Base-by-base conservation (phyloP, 176 grass and related monocot species). In the Rhynchospora tenuis region DNA sequence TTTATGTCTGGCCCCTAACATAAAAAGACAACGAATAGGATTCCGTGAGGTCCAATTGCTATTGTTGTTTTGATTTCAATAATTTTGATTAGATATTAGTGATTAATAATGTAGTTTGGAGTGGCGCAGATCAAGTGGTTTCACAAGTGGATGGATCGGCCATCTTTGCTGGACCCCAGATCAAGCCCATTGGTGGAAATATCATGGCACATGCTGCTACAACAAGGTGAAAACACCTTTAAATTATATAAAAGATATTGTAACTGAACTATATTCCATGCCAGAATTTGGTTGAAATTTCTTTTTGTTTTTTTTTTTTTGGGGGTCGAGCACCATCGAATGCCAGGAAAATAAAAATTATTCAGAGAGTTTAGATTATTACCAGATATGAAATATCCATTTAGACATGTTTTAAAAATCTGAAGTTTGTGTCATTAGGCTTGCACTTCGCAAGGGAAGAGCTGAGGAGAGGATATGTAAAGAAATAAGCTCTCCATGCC, bases 131-230 rank as follows among this genome's bases (percentile, higher is more conserved):
- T 95, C 89, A 95, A 91, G 96, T 98, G n/a, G 93, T 95, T 56
- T 92, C 96, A 24, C 93, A 98, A 93, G 96, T 95, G 84, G 96
- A 98, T 91, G 96, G 96, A 5, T 95, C 91, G 67, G 93, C 93
- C 31, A 89, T 98, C 64, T 98, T 98, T 88, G 91, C 96, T 1
- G 96, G 95, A 29, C 96, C 96, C 3, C 96, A 93, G 81, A 79
- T 93, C 48, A 98, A 95, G 64, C 96, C 96, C 59, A 95, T 95
- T 7, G 93, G 89, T 22, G 91, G 96, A 65, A 98, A 98, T 64
- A 98, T 98, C 63, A 98, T 95, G 93, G 96, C 96, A 3, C 96
- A 98, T 87, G 96, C 96, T 87, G 93, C 96, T 63, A 91, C 89
- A 59, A 94, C 92, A 51, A 91, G 95, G 94, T 94, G n/a, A n/a